Conservation (phyloP, 441 rosid species). For the Pelargonium citronellum region DNA sequence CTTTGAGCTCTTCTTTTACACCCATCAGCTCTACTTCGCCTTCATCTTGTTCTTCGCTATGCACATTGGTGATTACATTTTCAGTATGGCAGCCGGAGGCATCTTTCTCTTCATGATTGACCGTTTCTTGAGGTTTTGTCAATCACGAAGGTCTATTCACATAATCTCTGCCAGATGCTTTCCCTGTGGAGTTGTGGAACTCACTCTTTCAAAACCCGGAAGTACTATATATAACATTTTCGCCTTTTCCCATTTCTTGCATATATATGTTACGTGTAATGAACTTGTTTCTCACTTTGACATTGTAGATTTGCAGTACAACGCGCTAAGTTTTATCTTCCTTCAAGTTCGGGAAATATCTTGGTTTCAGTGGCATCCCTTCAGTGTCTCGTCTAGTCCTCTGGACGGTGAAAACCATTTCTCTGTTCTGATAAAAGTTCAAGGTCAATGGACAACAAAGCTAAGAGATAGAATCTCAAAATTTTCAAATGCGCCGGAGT, state of each 20-base stretch:
- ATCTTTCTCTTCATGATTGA: constrained; percentile 55
- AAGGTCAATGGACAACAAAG: constrained; percentile 57
- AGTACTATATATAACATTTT: constrained; percentile 25
- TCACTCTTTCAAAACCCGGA: constrained; percentile 48
- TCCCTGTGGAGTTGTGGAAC: constrained; percentile 55
- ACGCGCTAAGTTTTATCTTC: constrained; percentile 77
- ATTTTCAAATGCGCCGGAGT: constrained; percentile 28
- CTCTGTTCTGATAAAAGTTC: constrained; percentile 54
- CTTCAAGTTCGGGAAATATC: constrained; percentile 68
- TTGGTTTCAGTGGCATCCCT: constrained; percentile 75
- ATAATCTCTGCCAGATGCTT: constrained; percentile 42
- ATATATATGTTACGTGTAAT: background rate
- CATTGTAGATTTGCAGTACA: constrained; percentile 54
- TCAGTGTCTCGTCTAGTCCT: constrained; percentile 66
- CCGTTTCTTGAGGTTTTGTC: constrained; percentile 61
- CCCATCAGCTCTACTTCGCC: constrained; percentile 53
- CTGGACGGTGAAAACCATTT: constrained; percentile 49
- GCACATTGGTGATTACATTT: constrained; percentile 55
- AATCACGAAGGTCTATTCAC: constrained; percentile 33
- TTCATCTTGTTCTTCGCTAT: constrained; percentile 56
- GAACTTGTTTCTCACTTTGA: background rate
- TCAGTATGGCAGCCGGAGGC: constrained; percentile 49
- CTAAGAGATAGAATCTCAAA: constrained; percentile 39
- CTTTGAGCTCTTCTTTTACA: constrained; percentile 69
- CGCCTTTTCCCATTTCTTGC: background rate